These are phyloP conservation scores for Chaetomium olivaceum DNA, from an alignment of 2,329 filamentous ascomycete genomes.

Conservation along the genomic window DNA sequence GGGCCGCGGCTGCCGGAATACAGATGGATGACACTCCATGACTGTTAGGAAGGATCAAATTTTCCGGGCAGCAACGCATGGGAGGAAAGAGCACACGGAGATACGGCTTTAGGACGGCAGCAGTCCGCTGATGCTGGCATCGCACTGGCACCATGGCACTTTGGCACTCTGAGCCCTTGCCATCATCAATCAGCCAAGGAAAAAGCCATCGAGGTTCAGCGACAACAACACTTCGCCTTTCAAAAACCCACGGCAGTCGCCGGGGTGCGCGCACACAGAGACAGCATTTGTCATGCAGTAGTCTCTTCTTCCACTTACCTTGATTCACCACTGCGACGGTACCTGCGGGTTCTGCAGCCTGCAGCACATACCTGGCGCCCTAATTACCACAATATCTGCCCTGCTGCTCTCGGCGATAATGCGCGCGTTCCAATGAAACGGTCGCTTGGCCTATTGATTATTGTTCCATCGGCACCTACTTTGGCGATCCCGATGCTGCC, in stretches of 20 bases:
- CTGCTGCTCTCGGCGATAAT: constrained; percentile 3
- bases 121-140: neutral
- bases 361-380: constrained; percentile 6
- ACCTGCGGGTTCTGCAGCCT: constrained; percentile 8
- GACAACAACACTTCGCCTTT: neutral
- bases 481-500: neutral
- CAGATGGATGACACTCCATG: neutral
- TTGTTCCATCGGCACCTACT: neutral
- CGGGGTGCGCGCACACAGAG: neutral
- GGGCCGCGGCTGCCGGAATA: neutral
- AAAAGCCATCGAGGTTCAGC: neutral
- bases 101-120: neutral
- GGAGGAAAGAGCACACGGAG: neutral
- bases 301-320: neutral
- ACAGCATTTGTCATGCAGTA: constrained; percentile 1
- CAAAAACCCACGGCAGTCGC: neutral
- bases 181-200: neutral
- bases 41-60: neutral
- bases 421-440: neutral
- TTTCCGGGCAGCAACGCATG: neutral
- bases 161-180: neutral
- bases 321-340: constrained; percentile 13
- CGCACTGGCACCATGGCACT: no score
- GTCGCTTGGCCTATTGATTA: neutral
- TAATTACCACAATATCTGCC: neutral